Evolutionary conservation across 139 green algal species (phyloP).

Genomic region (Pleodorina starrii): DNA sequence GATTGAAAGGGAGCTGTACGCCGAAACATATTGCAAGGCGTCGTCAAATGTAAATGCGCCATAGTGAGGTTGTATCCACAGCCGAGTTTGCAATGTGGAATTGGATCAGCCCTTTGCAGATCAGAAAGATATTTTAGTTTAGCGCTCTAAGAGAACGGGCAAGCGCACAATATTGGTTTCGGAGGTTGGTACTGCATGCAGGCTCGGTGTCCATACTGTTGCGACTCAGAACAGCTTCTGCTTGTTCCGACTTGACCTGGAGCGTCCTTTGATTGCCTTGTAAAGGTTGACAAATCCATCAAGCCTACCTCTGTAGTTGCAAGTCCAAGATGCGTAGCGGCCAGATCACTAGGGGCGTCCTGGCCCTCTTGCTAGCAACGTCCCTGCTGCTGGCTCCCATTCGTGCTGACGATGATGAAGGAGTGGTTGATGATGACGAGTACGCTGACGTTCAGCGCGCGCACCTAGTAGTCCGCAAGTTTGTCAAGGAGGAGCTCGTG

Average conservation of each 20-base stretch:
- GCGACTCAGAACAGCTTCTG: not conserved
- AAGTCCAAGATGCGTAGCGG: not conserved
- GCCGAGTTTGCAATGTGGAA: no score
- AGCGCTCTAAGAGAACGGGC: no score
- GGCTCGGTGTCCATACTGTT: not conserved
- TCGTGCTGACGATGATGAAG: slow-evolving; percentile 23
- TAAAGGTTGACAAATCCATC: no score
- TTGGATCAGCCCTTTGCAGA: no score
- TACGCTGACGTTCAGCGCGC: slow-evolving; percentile 59
- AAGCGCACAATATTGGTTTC: no score
- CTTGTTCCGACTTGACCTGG: not conserved
- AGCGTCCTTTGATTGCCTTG: not conserved
- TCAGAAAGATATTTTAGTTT: no score
- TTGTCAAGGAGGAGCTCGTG: slow-evolving; percentile 56
- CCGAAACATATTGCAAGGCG: not conserved
- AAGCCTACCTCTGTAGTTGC: not conserved
- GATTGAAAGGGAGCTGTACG: not conserved
- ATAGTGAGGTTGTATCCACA: no score
- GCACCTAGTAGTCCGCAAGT: slow-evolving; percentile 60
- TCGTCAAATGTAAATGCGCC: not conserved
- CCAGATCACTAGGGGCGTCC: not conserved
- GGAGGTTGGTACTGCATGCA: not conserved
- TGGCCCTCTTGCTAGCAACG: slow-evolving; percentile 14
- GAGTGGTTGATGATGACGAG: slow-evolving; percentile 57
- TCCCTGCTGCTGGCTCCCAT: slow-evolving; percentile 1